Evolutionary conservation across 139 green algal species (phyloP).

Genomic region (Tetradesmus lagerheimii): DNA sequence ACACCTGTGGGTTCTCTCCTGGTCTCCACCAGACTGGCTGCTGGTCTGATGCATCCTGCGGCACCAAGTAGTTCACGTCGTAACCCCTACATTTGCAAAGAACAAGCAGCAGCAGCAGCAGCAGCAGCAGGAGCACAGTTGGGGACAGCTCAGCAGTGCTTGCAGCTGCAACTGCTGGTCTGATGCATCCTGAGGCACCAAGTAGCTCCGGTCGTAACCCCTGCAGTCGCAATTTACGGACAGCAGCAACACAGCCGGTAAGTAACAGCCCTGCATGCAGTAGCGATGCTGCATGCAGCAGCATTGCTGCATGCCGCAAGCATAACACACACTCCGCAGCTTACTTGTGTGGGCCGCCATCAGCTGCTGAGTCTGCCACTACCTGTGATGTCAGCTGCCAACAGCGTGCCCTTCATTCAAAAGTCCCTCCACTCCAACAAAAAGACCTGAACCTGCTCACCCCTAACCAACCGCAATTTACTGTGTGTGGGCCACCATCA

Average conservation of each 20-base stretch:
- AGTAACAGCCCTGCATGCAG: too few relatives aligned
- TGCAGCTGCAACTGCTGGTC: not conserved
- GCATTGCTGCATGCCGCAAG: too few relatives aligned
- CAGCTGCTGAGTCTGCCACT: too few relatives aligned
- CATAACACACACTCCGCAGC: too few relatives aligned
- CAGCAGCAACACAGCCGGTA: not conserved
- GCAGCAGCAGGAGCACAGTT: not conserved
- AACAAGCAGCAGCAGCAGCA: not conserved
- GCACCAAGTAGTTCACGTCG: conserved; percentile 20
- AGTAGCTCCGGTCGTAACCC: not conserved
- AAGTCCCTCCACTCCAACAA: too few relatives aligned
- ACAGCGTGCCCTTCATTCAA: too few relatives aligned
- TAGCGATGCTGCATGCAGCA: too few relatives aligned
- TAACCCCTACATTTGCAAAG: not conserved
- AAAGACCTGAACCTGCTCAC: too few relatives aligned
- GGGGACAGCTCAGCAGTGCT: too few relatives aligned
- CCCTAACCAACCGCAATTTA: too few relatives aligned
- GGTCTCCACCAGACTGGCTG: conserved; percentile 31
- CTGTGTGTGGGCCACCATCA: too few relatives aligned
- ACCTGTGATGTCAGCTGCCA: too few relatives aligned
- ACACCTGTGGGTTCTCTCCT: not conserved
- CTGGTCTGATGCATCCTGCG: not conserved
- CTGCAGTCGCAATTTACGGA: not conserved
- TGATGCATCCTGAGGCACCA: not conserved
- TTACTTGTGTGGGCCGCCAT: not conserved